Base-by-base conservation (phyloP, 2,329 filamentous ascomycete species). In the Penicillium sp. region DNA sequence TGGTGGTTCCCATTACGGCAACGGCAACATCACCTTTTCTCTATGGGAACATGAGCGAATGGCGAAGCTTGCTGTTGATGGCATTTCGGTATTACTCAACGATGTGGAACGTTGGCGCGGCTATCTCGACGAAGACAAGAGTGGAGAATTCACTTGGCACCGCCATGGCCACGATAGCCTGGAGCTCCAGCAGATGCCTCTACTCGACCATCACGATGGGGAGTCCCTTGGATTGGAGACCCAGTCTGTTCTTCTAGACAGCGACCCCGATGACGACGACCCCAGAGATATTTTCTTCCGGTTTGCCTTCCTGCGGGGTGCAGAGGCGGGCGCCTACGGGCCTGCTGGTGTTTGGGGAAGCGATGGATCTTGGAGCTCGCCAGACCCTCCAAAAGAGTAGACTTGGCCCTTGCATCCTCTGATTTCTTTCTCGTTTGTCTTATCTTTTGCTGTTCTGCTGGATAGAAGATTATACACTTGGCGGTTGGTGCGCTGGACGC, bases 41-140 rank as follows among this genome's bases (percentile, higher is more conserved):
- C 66, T 78, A 17, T 78, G 75, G 68, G 72, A 75, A 27, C 60
- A 62, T 2, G 59, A 72, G 36, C 67, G 71, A 10, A 76, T 75
- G 73, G 48, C 55, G 1, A 57, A 69, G 17, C 64, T 75, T 4
- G 67, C 67, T 8, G 73, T 78, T 20, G 84, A 86, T 51, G 84
- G 84, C 1, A 68, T 86, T 8, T 83, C 79, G 23, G 76, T 86
- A 3, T 69, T 86, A 3, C 80, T 86, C 51, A 86, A 86, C 56
- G 84, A 87, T 46, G 84, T 87, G 1, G 84, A 87, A 63, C 74
- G 83, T 27, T 85, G 81, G 68, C 72, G 80, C 5, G 80, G 79
- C 2, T 86, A 83, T 61, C 66, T 76, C 17, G 81, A 84, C 50
- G 77, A 79, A 48, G 67, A 75, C 29, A 64, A 68, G 30, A 66